Evolutionary conservation across 805 yeast genomes (phyloP).

Genomic region (Suhomyces sp.): DNA sequence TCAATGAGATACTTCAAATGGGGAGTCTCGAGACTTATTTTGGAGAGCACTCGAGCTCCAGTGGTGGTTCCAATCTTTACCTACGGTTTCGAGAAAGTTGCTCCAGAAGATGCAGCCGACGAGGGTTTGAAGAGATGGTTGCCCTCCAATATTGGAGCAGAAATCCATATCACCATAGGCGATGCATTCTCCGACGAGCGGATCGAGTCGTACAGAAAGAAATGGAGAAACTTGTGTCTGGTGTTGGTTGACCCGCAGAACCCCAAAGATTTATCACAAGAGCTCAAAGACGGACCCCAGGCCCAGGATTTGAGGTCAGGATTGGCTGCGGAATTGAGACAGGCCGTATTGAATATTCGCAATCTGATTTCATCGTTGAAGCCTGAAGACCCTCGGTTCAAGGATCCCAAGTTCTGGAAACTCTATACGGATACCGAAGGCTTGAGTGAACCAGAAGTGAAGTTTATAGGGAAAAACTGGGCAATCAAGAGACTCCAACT

Average conservation of each 20-base stretch:
- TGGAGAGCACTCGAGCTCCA: conserved; percentile 83
- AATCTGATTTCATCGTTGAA: conserved; percentile 42
- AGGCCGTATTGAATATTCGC: conserved; percentile 52
- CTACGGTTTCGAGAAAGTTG: conserved; percentile 81
- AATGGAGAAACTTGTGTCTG: conserved; percentile 66
- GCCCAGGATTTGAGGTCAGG: conserved; percentile 68
- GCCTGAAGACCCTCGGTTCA: conserved; percentile 69
- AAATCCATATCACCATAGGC: conserved; percentile 70
- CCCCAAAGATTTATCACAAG: conserved; percentile 60
- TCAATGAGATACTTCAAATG: conserved; percentile 95
- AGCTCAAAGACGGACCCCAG: conserved; percentile 59
- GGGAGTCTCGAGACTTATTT: conserved; percentile 84
- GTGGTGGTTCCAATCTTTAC: conserved; percentile 83
- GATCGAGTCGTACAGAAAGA: conserved; percentile 59
- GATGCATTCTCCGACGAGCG: conserved; percentile 59
- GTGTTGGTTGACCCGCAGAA: conserved; percentile 50
- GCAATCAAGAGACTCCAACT: conserved; percentile 71
- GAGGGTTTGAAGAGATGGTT: conserved; percentile 54
- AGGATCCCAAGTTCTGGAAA: conserved; percentile 73
- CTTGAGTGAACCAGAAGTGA: conserved; percentile 60
- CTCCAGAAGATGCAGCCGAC: conserved; percentile 68
- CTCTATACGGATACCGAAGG: conserved; percentile 65
- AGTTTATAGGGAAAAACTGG: conserved; percentile 80
- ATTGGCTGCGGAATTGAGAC: conserved; percentile 68
- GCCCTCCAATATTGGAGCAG: conserved; percentile 66